Base-by-base conservation (phyloP, 179 eudicot genomes). In the Beta lomatogona region DNA sequence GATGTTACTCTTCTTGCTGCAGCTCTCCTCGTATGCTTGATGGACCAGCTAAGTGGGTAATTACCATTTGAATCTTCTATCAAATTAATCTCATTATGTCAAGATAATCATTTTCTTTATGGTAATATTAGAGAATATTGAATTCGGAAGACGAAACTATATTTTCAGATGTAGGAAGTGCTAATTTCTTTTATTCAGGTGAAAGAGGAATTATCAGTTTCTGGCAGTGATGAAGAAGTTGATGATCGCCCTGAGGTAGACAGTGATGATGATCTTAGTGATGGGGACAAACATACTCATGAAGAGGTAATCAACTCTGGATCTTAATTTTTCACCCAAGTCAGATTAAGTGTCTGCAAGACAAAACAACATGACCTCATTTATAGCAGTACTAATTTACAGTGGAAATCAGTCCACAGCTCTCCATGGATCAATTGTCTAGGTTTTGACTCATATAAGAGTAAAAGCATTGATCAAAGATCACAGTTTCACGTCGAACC, bases 181-280 rank as follows among this genome's bases (percentile, higher is more conserved):
- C 19, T 61, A n/a, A 63, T 61, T 81, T 5, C 31, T 28, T 53
- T 0, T 73, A 21, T 83, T 21, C 92, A 93, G 98, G 91, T 82
- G 78, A 94, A 84, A 88, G 98, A 88, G 86, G 93, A 91, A 41
- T 67, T 71, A 3, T 91, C 91, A 45, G 93, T 94, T 85, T 87
- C 87, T 73, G 98, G 97, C 46, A 94, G 98, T 82, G 98, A 94
- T 84, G 98, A 94, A 83, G 98, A 93, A 78, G 83, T 85, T 73
- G 98, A 94, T 80, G 98, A 91, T 22, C 87, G 86, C 36, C 82
- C 85, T 22, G 91, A 89, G 75, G 55, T 79, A 61, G 97, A 88
- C 53, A 94, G 94, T 25, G 95, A 94, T 75, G 97, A 93, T 77
- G 98, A 93, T 85, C 72, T 89, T 31, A 91, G 92, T 79, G 92